Percentiles rank a stretch among this genome's conserved stretches.
These are phyloP conservation scores for Solanum hybrid DNA, from an alignment of 305 asterid genomes.

Conservation along the genomic window DNA sequence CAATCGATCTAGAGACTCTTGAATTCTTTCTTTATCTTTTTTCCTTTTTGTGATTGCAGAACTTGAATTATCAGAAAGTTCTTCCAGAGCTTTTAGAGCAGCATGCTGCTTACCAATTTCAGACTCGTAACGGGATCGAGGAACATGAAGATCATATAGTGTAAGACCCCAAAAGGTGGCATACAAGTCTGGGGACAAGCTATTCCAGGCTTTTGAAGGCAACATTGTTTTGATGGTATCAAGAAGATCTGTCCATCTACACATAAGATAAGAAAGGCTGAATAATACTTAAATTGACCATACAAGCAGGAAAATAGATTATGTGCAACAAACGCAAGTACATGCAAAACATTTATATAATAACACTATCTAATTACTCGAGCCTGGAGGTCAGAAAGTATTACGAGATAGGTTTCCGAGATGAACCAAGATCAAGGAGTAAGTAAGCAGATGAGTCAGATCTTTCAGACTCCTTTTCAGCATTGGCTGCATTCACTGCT, in stretches of 20 bases:
- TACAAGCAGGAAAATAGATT: neutral
- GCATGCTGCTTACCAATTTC: slow-evolving; percentile 86
- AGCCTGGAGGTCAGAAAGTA: slow-evolving; percentile 10
- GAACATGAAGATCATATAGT: slow-evolving; percentile 92
- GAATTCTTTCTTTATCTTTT: slow-evolving; percentile 98
- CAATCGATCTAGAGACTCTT: slow-evolving; percentile 92
- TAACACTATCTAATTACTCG: neutral
- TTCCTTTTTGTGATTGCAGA: slow-evolving; percentile 97
- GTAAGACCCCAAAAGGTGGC: slow-evolving; percentile 99
- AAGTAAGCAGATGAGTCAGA: slow-evolving; percentile 31
- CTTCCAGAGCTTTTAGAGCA: slow-evolving; percentile 95
- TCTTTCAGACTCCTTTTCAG: slow-evolving; percentile 57
- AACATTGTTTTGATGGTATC: slow-evolving; percentile 84
- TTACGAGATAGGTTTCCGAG: slow-evolving; percentile 66
- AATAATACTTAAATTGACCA: neutral
- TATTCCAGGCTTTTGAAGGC: slow-evolving; percentile 98
- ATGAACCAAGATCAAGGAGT: slow-evolving; percentile 77
- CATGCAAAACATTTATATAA: neutral
- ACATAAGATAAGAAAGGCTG: neutral
- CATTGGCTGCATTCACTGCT: slow-evolving; percentile 25
- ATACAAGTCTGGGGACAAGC: slow-evolving; percentile 95
- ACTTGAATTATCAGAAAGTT: slow-evolving; percentile 91
- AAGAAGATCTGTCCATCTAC: slow-evolving; percentile 92
- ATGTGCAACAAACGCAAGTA: neutral
- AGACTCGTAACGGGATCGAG: slow-evolving; percentile 82